Percentiles rank a stretch among this genome's conserved stretches.
Evolutionary conservation across 2,329 filamentous ascomycete species (phyloP).

Genomic region (Hypoxylon sp.): DNA sequence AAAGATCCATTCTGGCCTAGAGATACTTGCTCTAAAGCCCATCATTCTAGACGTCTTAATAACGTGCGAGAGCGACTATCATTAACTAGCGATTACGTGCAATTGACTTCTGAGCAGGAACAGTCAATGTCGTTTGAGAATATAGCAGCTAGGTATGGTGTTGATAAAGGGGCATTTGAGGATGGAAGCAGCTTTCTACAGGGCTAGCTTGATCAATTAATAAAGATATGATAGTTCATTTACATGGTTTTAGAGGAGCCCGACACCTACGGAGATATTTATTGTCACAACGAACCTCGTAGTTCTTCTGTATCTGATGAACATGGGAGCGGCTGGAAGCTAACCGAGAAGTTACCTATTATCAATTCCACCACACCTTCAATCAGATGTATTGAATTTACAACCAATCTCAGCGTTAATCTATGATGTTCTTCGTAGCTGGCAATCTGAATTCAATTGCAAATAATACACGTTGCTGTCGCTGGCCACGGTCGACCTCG

Average conservation of each 20-base stretch:
- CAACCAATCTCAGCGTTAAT: neutral
- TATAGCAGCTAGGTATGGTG: neutral
- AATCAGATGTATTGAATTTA: neutral
- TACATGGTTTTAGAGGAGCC: neutral
- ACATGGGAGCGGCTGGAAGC: neutral
- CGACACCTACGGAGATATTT: neutral
- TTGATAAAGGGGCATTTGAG: neutral
- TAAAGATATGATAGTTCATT: neutral
- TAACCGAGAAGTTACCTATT: neutral
- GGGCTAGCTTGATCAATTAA: neutral
- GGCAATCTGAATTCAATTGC: neutral
- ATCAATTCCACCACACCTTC: neutral
- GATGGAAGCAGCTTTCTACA: neutral
- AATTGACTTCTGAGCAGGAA: neutral
- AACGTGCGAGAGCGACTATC: neutral
- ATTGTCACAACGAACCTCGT: neutral
- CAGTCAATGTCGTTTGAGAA: neutral
- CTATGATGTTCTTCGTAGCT: neutral
- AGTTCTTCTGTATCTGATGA: neutral
- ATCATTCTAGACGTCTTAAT: neutral
- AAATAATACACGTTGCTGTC: neutral
- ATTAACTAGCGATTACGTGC: neutral
- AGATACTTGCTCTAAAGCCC: neutral
- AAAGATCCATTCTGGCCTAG: neutral
- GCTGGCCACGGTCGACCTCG: neutral